Conservation (phyloP, 495 filamentous ascomycete species). For the Tuber aestivum region DNA sequence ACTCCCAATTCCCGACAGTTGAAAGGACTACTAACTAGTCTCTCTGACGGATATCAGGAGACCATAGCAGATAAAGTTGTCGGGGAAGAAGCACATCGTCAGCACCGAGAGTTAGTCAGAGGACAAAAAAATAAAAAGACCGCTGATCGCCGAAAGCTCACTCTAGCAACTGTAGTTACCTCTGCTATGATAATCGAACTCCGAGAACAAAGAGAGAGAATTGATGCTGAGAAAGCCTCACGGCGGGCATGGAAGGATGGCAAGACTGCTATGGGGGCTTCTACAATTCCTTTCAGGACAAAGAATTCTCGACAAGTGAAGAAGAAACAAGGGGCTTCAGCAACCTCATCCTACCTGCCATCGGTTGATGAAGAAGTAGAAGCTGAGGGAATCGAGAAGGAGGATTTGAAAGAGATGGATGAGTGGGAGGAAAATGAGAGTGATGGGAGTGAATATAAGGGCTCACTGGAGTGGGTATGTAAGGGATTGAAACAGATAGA, state of each 20-base stretch:
- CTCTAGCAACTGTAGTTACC: neutral
- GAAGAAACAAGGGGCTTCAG: too few species aligned
- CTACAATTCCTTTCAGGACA: neutral
- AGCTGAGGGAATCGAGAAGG: too few species aligned
- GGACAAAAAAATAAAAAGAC: neutral
- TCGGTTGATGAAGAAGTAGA: neutral
- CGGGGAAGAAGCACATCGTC: neutral
- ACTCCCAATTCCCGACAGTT: neutral
- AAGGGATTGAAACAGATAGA: too few species aligned
- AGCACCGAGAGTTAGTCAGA: neutral
- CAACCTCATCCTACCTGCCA: too few species aligned
- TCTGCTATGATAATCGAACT: neutral
- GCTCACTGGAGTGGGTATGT: too few species aligned
- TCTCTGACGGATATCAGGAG: neutral
- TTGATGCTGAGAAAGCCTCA: too few species aligned
- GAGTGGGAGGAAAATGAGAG: too few species aligned
- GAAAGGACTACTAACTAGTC: neutral
- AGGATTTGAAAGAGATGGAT: too few species aligned
- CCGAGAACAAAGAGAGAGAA: too few species aligned
- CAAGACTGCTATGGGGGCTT: neutral
- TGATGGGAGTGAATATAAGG: too few species aligned
- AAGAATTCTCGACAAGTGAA: too few species aligned
- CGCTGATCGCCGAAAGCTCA: neutral
- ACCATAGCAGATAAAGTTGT: neutral
- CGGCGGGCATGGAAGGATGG: too few species aligned